Evolutionary conservation across 2,329 filamentous ascomycete species (phyloP).

Genomic region (Fusarium domesticum): DNA sequence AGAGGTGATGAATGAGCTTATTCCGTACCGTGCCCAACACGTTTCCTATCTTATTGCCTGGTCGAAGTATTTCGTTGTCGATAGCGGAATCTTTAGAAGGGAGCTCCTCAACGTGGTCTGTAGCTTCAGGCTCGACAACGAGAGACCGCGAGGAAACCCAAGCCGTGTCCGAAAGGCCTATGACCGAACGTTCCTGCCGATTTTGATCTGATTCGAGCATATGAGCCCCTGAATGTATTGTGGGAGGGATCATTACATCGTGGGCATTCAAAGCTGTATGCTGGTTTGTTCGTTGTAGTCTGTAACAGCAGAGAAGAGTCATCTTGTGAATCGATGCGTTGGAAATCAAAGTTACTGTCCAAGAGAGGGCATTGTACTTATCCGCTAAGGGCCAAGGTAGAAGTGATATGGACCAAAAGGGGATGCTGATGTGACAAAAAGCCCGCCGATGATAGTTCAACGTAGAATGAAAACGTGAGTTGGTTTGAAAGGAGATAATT

Average conservation of each 20-base stretch:
- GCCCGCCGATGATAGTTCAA: too few species aligned
- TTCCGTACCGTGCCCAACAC: constrained; percentile 46
- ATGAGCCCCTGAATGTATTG: not conserved
- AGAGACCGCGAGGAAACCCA: constrained; percentile 6
- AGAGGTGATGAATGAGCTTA: constrained; percentile 45
- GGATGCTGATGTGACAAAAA: too few species aligned
- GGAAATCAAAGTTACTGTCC: too few species aligned
- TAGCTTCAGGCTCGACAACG: constrained; percentile 1
- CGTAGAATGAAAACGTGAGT: too few species aligned
- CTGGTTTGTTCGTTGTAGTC: constrained; percentile 7
- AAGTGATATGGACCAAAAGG: too few species aligned
- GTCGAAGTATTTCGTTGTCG: constrained; percentile 32
- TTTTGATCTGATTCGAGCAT: not conserved
- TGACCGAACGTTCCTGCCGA: not conserved
- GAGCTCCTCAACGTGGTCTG: constrained; percentile 27
- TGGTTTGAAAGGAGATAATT: too few species aligned
- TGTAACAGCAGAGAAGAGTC: constrained; percentile 27
- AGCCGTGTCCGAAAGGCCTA: constrained; percentile 14
- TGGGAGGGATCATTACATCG: constrained; percentile 4
- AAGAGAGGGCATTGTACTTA: too few species aligned
- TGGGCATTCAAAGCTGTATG: constrained; percentile 1
- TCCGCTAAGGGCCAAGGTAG: too few species aligned
- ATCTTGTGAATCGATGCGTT: constrained; percentile 4
- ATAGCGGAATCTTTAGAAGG: constrained; percentile 40
- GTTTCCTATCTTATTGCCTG: constrained; percentile 35